phyloP scores from a whole-genome alignment of 1,284 basidiomycete species.

The Microbotryum violaceum region DNA sequence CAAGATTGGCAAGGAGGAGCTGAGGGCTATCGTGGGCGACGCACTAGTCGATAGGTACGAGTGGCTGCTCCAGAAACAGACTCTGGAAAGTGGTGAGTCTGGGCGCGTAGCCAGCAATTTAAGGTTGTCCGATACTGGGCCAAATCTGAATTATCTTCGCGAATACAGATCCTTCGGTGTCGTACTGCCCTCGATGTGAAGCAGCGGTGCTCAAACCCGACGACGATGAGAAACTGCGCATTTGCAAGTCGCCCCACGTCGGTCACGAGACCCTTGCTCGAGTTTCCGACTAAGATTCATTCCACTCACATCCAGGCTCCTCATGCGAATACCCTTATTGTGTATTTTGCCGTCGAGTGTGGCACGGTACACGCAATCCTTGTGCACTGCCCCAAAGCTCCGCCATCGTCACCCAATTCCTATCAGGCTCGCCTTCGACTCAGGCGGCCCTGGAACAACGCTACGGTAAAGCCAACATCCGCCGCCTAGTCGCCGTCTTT shows the following conservation, averaged over 20 bases:
- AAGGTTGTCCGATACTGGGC: neutral
- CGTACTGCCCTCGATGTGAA: conserved; percentile 72
- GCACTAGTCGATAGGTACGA: conserved; percentile 59
- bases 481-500: conserved; percentile 52
- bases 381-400: conserved; percentile 59
- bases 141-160: neutral
- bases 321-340: conserved; percentile 55
- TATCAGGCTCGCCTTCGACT: conserved; percentile 49
- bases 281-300: conserved; percentile 20
- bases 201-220: conserved; percentile 56
- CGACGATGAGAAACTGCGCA: conserved; percentile 58
- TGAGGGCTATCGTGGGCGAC: conserved; percentile 52
- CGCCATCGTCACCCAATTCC: conserved; percentile 56
- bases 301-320: neutral
- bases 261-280: neutral
- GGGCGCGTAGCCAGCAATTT: neutral
- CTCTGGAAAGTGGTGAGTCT: conserved; percentile 56
- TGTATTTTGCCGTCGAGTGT: conserved; percentile 62
- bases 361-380: conserved; percentile 63
- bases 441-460: conserved; percentile 52
- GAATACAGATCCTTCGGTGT: conserved; percentile 57
- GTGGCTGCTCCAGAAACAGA: conserved; percentile 61
- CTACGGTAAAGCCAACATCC: conserved; percentile 55
- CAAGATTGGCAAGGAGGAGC: conserved; percentile 28
- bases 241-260: conserved; percentile 44